Percentiles rank a stretch among this genome's conserved stretches.
These are phyloP conservation scores for Amphicarpaea edgeworthii DNA, from an alignment of 306 rosid species.

Conservation along the genomic window DNA sequence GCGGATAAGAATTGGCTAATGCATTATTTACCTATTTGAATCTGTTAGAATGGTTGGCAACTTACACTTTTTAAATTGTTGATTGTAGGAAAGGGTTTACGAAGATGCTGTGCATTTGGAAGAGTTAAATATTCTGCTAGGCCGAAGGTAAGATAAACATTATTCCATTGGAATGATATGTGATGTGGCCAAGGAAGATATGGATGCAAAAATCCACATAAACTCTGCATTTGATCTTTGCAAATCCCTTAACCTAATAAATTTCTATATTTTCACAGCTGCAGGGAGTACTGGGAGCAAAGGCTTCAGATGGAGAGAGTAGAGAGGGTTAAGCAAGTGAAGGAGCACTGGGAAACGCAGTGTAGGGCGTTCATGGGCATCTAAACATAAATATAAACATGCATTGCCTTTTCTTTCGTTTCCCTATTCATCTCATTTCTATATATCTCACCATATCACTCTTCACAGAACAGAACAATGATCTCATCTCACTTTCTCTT, in stretches of 20 bases:
- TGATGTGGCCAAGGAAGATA: conserved; percentile 2
- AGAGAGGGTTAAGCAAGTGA: conserved; percentile 79
- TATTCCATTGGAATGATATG: conserved; percentile 1
- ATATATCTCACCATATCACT: no score
- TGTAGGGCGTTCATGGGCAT: conserved; percentile 68
- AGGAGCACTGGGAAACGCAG: conserved; percentile 83
- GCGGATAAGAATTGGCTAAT: conserved; percentile 5
- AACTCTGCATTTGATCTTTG: background rate
- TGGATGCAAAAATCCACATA: conserved; percentile 13
- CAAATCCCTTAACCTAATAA: background rate
- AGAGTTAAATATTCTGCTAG: conserved; percentile 69
- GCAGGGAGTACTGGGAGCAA: conserved; percentile 76
- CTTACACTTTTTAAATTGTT: conserved; percentile 25
- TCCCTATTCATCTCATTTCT: background rate
- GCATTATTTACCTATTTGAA: background rate
- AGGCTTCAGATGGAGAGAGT: conserved; percentile 71
- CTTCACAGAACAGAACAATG: no score
- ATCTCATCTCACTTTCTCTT: no score
- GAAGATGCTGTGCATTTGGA: conserved; percentile 78
- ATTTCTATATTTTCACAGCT: conserved; percentile 53
- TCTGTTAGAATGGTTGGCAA: conserved; percentile 22
- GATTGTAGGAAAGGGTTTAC: conserved; percentile 64
- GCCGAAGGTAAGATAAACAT: conserved; percentile 59
- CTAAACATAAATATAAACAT: conserved; percentile 17
- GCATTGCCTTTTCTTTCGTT: background rate